Base-by-base conservation (phyloP, 805 yeast species). In the Barnettozyma wickerhamii region DNA sequence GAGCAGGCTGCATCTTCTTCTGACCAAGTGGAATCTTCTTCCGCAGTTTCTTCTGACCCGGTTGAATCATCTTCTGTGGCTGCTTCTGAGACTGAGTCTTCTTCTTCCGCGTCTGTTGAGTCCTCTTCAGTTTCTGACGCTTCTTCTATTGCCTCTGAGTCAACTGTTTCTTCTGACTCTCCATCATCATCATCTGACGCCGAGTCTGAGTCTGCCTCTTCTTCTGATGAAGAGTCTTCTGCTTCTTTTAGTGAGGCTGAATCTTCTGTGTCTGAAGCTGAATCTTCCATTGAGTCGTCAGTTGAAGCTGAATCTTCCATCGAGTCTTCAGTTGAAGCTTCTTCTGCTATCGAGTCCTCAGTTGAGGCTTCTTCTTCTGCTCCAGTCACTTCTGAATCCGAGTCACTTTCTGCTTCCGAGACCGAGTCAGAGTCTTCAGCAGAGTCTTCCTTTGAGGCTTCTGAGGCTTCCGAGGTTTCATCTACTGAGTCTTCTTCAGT, bases 61-160 rank as follows among this genome's bases (percentile, higher is more conserved):
- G 36, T 17, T 12, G 19, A 15, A 21, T 24, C 36, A 1, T 33
- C 36, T 9, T 19, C 6, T 13, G 29, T 19, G 12, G 36, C 35
- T 20, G 13, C 21, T 23, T 9, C 19, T 23, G 30, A 23, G 17
- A 23, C 30, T 9, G 7, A 19, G 7, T 20, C 20, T 4, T 15
- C 5, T 4, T 12, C 17, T 9, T 26, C 37, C 7, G 18, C 38
- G 27, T 27, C 38, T 10, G 30, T 7, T 10, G 33, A 15, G 5
- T 10, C 29, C 13, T 15, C 40, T 18, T 24, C 35, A 21, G 19
- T 7, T n/a, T n/a, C n/a, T 10, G 31, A 14, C 13, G 19, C 31
- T 15, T 32, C 41, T 10, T 18, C 33, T n/a, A 14, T 21, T 12
- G 24, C 41, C 5, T 18, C 33, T 15, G 37, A 23, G 23, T 27